phyloP scores from a whole-genome alignment of 805 yeast genomes.

The Clavispora vitiphila region DNA sequence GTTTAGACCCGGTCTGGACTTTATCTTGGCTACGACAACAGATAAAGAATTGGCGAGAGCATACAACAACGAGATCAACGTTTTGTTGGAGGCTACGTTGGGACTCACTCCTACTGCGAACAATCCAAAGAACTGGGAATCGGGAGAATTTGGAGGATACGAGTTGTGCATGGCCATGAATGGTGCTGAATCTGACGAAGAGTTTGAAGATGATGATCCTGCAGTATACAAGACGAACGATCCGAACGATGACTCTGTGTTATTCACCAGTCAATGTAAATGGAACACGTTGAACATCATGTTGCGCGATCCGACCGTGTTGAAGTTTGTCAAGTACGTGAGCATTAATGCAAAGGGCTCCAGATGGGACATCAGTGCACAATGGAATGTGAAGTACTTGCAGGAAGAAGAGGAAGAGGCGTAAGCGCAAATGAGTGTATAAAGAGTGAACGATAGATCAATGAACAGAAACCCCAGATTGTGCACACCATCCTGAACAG shows the following conservation, averaged over 20 bases:
- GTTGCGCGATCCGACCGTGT: conserved; percentile 77
- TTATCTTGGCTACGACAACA: conserved; percentile 76
- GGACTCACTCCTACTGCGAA: conserved; percentile 66
- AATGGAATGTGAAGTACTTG: conserved; percentile 64
- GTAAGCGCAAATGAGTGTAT: background rate
- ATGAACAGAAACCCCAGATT: background rate
- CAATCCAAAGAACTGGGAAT: conserved; percentile 67
- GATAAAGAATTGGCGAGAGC: conserved; percentile 33
- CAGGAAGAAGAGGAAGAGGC: conserved; percentile 33
- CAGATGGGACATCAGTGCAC: conserved; percentile 83
- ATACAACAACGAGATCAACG: conserved; percentile 31
- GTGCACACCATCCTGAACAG: too few relatives aligned
- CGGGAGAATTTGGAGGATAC: conserved; percentile 92
- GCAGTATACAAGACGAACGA: conserved; percentile 64
- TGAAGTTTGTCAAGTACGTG: conserved; percentile 89
- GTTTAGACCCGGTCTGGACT: conserved; percentile 93
- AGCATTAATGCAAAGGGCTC: conserved; percentile 84
- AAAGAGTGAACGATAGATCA: background rate
- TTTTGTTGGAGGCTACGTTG: conserved; percentile 72
- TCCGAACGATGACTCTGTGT: conserved; percentile 66
- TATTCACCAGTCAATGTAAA: conserved; percentile 72
- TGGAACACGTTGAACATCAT: conserved; percentile 80
- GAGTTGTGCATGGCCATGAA: conserved; percentile 80
- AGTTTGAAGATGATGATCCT: conserved; percentile 65
- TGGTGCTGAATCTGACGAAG: conserved; percentile 41